These are phyloP conservation scores for Sporisorium sorghi DNA, from an alignment of 1,284 basidiomycete genomes.

Conservation along the genomic window DNA sequence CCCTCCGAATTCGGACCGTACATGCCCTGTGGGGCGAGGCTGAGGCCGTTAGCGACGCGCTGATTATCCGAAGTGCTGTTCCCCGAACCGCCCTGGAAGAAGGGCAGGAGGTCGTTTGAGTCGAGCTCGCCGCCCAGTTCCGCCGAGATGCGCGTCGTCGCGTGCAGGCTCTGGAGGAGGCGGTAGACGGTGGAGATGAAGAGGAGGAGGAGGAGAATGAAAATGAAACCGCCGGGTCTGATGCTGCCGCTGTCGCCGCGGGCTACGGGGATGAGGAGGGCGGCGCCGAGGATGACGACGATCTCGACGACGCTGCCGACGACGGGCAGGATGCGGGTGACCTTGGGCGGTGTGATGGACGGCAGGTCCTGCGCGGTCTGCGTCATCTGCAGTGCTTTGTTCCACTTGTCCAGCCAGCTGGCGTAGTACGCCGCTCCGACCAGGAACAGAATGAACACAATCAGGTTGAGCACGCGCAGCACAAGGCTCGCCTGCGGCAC, in stretches of 20 bases:
- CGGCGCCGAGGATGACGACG: conserved; percentile 49
- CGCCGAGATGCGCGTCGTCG: conserved; percentile 33
- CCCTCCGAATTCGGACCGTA: conserved; percentile 47
- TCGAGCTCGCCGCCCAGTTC: conserved; percentile 34
- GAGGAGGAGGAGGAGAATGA: conserved; percentile 49
- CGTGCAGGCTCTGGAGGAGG: conserved; percentile 46
- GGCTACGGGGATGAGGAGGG: conserved; percentile 51
- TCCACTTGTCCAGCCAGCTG: conserved; percentile 44
- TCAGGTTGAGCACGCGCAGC: conserved; percentile 49
- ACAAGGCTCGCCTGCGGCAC: conserved; percentile 44
- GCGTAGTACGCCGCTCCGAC: conserved; percentile 46
- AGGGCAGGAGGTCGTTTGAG: conserved; percentile 38
- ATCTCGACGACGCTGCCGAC: conserved; percentile 38
- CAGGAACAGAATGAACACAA: conserved; percentile 54
- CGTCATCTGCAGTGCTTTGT: conserved; percentile 38
- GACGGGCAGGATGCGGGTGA: conserved; percentile 47
- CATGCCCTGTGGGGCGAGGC: conserved; percentile 53
- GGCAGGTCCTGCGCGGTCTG: conserved; percentile 44
- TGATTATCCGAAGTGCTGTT: conserved; percentile 28
- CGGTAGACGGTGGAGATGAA: conserved; percentile 48
- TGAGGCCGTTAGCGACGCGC: conserved; percentile 31
- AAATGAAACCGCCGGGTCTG: conserved; percentile 50
- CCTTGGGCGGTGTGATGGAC: conserved; percentile 27
- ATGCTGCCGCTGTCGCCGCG: conserved; percentile 40
- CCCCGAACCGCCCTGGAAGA: conserved; percentile 41